phyloP scores from a whole-genome alignment of 2,329 filamentous ascomycete genomes.

The Fusarium setosum region DNA sequence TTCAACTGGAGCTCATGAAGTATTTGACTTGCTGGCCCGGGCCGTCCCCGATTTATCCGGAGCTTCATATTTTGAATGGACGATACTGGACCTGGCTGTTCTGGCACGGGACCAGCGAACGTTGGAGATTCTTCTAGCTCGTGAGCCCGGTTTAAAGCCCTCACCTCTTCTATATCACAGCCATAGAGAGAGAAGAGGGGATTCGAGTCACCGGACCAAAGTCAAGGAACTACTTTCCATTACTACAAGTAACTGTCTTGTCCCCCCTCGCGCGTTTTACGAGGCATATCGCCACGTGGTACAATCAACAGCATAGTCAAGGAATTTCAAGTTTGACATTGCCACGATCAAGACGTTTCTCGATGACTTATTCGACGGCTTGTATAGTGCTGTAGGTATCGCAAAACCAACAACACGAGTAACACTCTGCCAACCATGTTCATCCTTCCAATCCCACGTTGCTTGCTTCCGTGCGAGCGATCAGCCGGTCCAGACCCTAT shows the following conservation, averaged over 20 bases:
- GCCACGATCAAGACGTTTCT: not conserved
- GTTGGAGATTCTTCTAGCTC: not conserved
- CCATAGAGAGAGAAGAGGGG: not conserved
- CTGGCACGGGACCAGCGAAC: not conserved
- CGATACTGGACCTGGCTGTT: not conserved
- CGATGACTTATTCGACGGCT: not conserved
- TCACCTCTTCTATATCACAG: not conserved
- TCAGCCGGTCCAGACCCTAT: not conserved
- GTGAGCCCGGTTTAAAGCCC: not conserved
- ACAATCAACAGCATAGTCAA: not conserved
- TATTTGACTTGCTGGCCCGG: not conserved
- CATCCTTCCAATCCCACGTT: not conserved
- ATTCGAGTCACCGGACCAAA: not conserved
- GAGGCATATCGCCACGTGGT: not conserved
- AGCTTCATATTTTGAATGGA: not conserved
- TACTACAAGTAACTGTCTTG: not conserved
- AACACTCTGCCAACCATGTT: not conserved
- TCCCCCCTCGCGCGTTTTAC: not conserved
- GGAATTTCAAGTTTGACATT: not conserved
- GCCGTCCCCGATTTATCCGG: not conserved
- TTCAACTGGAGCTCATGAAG: not conserved
- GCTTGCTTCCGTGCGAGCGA: not conserved
- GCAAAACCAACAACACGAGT: not conserved
- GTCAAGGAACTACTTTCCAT: not conserved
- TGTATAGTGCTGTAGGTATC: not conserved